Percentiles rank a stretch among this genome's conserved stretches.
These are phyloP conservation scores for Sistotremastrum niveocremeum DNA, from an alignment of 768 basidiomycete genomes.

Conservation along the genomic window DNA sequence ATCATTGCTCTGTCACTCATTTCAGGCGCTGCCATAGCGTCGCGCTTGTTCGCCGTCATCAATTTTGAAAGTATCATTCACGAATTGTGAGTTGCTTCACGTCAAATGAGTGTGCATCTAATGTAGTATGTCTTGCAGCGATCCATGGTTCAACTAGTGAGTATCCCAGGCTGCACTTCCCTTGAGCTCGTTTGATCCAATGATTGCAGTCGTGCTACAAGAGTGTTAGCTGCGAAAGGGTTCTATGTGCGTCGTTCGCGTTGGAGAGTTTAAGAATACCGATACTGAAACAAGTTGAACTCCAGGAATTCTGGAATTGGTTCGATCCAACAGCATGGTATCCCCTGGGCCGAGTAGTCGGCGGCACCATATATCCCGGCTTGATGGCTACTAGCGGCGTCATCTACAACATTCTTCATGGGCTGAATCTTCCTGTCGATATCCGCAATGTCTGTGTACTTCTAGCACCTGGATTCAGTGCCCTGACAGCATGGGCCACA, in stretches of 20 bases:
- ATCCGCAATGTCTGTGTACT: slow-evolving; percentile 95
- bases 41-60: slow-evolving; percentile 91
- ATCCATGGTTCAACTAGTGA: slow-evolving; percentile 99
- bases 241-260: slow-evolving; percentile 66
- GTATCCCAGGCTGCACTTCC: slow-evolving; percentile 19
- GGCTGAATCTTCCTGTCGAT: slow-evolving; percentile 88
- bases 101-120: slow-evolving; percentile 5
- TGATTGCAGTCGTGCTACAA: slow-evolving; percentile 73
- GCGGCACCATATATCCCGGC: slow-evolving; percentile 96
- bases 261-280: neutral
- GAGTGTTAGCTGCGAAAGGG: slow-evolving; percentile 78
- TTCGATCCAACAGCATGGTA: slow-evolving; percentile 99
- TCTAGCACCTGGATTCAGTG: slow-evolving; percentile 93
- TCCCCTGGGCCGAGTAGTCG: slow-evolving; percentile 94
- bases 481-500: slow-evolving; percentile 91
- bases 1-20: slow-evolving; percentile 85
- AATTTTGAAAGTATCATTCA: slow-evolving; percentile 99
- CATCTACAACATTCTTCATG: slow-evolving; percentile 85
- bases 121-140: slow-evolving; percentile 30
- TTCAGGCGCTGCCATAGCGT: slow-evolving; percentile 88
- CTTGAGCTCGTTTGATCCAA: slow-evolving; percentile 7
- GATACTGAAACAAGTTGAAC: slow-evolving; percentile 3
- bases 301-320: slow-evolving; percentile 99
- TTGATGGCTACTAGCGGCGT: slow-evolving; percentile 97
- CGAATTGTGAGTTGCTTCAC: slow-evolving; percentile 66